Base-by-base conservation (phyloP, 108 stramenopile genomes). In the Nannochloropsis salina region DNA sequence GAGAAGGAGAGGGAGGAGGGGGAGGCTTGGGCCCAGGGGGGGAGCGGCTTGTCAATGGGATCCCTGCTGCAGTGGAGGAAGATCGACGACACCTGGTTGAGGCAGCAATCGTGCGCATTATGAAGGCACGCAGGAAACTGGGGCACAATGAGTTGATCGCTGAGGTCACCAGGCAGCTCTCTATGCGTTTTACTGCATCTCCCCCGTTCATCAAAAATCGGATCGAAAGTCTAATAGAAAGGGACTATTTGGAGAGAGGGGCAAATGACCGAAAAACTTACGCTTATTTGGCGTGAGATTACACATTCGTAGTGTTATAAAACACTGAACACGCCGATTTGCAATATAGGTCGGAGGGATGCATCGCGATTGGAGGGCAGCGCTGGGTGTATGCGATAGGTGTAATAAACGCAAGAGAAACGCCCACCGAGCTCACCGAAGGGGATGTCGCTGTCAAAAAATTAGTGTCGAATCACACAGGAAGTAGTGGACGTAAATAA, bases 221-320 rank as follows among this genome's bases (percentile, higher is more conserved):
- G 41, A 95, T 97, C 82, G 98, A 99, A 86, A 93, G 94, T 85
- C 93, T 98, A 82, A 96, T 99, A 84, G 98, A 99, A 82, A 90
- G 98, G 41, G 98, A 99, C 86, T 99, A 99, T 88, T 89, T 99
- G 86, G 96, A 98, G 89, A 93, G 98, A 41, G 92, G 94, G 74
- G 89, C 94, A 81, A 88, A 92, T 44, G 97, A 99, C 84, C 92
- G 94, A 83, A 90, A 93, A 31, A 84, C 94, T 15, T 98, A 96
- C 92, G 86, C 86, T 42, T 98, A 98, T 85, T 87, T 96, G 81
- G 97, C 97, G 10, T 98, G 92, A 21, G 21, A 31, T 31, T 31
- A 31, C 31, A 31, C 31, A 31, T 31, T 31, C 31, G 31, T 31
- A 31, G 31, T 31, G 31, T 31, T 31, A 31, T 31, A 31, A 31